A percentile compares a stretch with the other conserved stretches of the same genome.
Conservation (phyloP, 352 stramenopile species). For the Phytophthora foliorum region DNA sequence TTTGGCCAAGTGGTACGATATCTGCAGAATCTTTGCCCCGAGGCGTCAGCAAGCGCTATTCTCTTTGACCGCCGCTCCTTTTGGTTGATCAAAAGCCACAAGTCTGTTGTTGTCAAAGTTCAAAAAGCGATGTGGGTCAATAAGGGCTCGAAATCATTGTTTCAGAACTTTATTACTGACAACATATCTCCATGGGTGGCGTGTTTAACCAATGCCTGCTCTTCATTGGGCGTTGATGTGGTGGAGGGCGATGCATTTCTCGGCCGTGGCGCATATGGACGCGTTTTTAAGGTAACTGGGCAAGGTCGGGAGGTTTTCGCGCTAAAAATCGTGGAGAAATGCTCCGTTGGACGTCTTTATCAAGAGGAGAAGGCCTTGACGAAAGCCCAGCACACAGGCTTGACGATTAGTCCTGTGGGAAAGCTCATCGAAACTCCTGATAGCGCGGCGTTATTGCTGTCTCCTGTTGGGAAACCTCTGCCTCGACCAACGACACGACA, state of each 20-base stretch:
- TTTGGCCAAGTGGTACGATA: too few species aligned
- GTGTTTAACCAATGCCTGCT: slow-evolving; percentile 23
- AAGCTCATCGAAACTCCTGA: too few species aligned
- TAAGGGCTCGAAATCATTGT: slow-evolving; percentile 34
- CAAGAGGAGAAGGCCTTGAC: too few species aligned
- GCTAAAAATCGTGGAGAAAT: slow-evolving; percentile 33
- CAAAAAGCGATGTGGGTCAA: slow-evolving; percentile 21
- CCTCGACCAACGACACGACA: slow-evolving; percentile 24
- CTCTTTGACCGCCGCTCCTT: too few species aligned
- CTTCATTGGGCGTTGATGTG: slow-evolving; percentile 28
- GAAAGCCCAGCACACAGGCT: too few species aligned
- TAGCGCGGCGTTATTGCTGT: too few species aligned
- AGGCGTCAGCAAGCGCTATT: too few species aligned
- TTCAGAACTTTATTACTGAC: slow-evolving; percentile 28
- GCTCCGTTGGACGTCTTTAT: too few species aligned
- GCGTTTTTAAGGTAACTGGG: slow-evolving; percentile 18
- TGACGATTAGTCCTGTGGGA: too few species aligned
- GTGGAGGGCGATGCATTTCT: slow-evolving; percentile 33
- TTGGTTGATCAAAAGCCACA: slow-evolving; percentile 32
- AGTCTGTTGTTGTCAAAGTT: slow-evolving; percentile 30
- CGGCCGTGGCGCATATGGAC: slow-evolving; percentile 26
- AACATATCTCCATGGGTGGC: slow-evolving; percentile 30
- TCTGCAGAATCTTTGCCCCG: too few species aligned
- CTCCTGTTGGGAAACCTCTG: too few species aligned
- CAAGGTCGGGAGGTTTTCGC: slow-evolving; percentile 21